Conservation (phyloP, 2,329 filamentous ascomycete species). For the Ceratocystis variospora region DNA sequence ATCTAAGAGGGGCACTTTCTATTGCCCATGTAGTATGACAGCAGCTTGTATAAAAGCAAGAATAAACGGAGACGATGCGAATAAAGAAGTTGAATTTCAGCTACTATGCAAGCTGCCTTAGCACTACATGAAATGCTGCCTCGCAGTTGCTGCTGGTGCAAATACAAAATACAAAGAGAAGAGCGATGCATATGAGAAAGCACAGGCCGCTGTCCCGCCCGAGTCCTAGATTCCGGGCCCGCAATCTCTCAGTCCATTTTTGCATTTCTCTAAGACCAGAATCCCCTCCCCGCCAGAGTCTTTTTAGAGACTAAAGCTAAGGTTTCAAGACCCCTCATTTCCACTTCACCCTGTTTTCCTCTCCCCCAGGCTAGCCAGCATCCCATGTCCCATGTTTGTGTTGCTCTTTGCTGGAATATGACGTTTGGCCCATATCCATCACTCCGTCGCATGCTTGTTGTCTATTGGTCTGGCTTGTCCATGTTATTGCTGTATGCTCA, state of each 20-base stretch:
- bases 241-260: not conserved
- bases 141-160: not conserved
- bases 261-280: not conserved
- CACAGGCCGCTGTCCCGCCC: not conserved
- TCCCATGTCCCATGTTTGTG: not conserved
- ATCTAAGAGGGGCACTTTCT: not conserved
- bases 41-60: not conserved
- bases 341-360: not conserved
- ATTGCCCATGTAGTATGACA: not conserved
- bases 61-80: not conserved
- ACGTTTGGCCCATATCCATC: not conserved
- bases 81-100: too few species aligned
- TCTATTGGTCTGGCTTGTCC: not conserved
- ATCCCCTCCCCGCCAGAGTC: not conserved
- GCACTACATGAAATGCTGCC: not conserved
- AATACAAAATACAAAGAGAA: not conserved
- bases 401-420: not conserved
- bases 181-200: not conserved
- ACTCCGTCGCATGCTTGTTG: not conserved
- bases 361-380: not conserved
- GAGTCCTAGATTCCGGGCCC: not conserved
- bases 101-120: not conserved
- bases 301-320: not conserved
- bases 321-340: constrained; percentile 7
- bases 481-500: not conserved